Evolutionary conservation across 140 eudicot species (phyloP).

Genomic region (Ambrosia hybrid): DNA sequence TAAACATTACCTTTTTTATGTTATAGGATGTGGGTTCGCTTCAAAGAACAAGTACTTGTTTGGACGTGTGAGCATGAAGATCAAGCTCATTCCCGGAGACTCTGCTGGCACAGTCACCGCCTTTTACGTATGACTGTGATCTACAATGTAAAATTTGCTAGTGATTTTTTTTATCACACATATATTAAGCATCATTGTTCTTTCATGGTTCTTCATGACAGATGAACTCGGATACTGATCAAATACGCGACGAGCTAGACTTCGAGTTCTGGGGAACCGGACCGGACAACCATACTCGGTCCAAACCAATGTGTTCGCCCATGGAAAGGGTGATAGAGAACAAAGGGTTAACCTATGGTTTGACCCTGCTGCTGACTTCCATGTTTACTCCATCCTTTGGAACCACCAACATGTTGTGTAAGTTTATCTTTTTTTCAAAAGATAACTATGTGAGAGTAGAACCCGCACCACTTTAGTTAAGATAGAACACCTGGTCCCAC

Average conservation of each 20-base stretch:
- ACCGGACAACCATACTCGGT: constrained; percentile 14
- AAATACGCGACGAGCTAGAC: constrained; percentile 21
- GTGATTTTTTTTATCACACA: not conserved
- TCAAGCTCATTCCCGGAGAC: constrained; percentile 74
- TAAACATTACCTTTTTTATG: not conserved
- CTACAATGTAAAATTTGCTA: not conserved
- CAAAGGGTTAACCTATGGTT: constrained; percentile 23
- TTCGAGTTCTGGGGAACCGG: constrained; percentile 17
- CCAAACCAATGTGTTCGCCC: constrained; percentile 19
- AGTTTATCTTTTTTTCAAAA: not conserved
- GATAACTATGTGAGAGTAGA: not conserved
- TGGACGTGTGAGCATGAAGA: constrained; percentile 72
- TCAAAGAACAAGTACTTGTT: constrained; percentile 56
- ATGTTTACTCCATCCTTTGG: constrained; percentile 19
- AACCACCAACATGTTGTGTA: constrained; percentile 22
- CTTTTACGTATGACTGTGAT: constrained; percentile 50
- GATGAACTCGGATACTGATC: constrained; percentile 12
- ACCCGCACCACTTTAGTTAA: too few relatives aligned
- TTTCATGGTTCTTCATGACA: constrained; percentile 10
- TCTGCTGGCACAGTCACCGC: constrained; percentile 86
- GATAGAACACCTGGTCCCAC: too few relatives aligned
- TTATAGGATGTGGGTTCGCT: constrained; percentile 66
- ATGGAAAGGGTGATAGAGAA: constrained; percentile 16
- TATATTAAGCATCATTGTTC: not conserved
- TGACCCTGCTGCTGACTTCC: constrained; percentile 21